Percentiles rank a stretch among this genome's conserved stretches.
These are phyloP conservation scores for Platanthera guangdongensis DNA, from an alignment of 106 monocot species.

Conservation along the genomic window DNA sequence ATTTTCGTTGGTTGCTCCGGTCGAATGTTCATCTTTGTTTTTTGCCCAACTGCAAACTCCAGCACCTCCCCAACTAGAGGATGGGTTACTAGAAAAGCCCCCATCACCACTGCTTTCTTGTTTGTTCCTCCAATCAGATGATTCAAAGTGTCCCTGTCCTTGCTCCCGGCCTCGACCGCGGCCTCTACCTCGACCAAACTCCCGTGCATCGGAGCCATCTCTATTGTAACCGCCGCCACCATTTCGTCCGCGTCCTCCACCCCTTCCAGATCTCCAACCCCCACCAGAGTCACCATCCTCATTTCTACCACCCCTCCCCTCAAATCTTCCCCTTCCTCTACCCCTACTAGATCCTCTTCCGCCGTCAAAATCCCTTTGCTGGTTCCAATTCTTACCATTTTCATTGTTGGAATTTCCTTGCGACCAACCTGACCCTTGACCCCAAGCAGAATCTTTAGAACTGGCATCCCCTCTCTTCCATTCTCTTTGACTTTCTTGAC, in stretches of 20 bases:
- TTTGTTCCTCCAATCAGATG: constrained; percentile 1
- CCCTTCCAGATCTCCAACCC: constrained; percentile 8
- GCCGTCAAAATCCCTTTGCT: constrained; percentile 7
- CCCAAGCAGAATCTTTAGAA: constrained; percentile 5
- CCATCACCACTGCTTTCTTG: background rate
- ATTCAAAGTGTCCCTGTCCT: background rate
- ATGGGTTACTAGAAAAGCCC: constrained; percentile 2
- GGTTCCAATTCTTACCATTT: constrained; percentile 1
- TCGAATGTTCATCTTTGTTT: background rate
- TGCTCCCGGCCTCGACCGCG: background rate
- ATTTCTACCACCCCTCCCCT: constrained; percentile 8
- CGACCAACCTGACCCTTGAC: constrained; percentile 9
- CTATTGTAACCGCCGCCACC: background rate
- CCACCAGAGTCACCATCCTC: constrained; percentile 6
- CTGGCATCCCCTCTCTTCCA: background rate
- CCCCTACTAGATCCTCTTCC: constrained; percentile 6
- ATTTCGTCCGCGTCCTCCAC: constrained; percentile 4
- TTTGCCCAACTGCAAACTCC: background rate
- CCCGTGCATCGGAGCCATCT: background rate
- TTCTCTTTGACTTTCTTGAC: background rate
- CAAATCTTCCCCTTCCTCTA: constrained; percentile 11
- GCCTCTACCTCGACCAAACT: constrained; percentile 9
- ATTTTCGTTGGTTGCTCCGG: background rate
- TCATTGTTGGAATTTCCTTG: constrained; percentile 4
- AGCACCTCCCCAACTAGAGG: background rate